A percentile compares a stretch with the other conserved stretches of the same genome.
These are phyloP conservation scores for Paramecium pentaurelia DNA, from an alignment of 73 alveolate species.

Conservation along the genomic window DNA sequence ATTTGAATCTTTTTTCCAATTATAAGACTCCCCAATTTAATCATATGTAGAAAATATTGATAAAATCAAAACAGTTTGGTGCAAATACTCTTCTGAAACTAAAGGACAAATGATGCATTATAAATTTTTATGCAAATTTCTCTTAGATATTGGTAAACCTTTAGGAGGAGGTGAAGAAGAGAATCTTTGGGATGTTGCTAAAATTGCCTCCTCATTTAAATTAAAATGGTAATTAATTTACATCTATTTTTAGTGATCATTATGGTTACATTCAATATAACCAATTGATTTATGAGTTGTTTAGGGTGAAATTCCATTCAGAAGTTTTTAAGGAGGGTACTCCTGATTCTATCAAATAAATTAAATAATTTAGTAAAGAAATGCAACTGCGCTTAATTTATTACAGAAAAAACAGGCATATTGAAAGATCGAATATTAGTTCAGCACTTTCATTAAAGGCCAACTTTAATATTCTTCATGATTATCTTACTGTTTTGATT, in stretches of 20 bases:
- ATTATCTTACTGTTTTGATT: background rate
- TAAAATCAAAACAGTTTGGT: slow-evolving; percentile 35
- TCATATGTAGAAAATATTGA: slow-evolving; percentile 9
- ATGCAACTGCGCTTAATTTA: background rate
- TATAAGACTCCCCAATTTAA: background rate
- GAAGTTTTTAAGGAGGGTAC: slow-evolving; percentile 3
- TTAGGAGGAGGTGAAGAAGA: background rate
- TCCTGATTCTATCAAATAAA: background rate
- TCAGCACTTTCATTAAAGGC: background rate
- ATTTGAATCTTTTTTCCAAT: background rate
- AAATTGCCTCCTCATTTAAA: slow-evolving; percentile 12
- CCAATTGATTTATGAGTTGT: slow-evolving; percentile 10
- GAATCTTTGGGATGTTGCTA: slow-evolving; percentile 40
- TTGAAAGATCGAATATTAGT: background rate
- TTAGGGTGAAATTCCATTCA: background rate
- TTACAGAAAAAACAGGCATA: background rate
- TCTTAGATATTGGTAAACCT: slow-evolving; percentile 8
- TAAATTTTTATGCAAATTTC: background rate
- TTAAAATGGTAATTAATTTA: background rate
- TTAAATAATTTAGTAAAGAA: background rate
- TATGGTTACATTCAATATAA: slow-evolving; percentile 11
- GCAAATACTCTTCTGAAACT: background rate
- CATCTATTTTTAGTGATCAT: background rate
- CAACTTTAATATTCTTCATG: background rate
- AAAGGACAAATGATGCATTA: slow-evolving; percentile 17